Conservation (phyloP, 495 filamentous ascomycete genomes). For the Xylaria venustula region DNA sequence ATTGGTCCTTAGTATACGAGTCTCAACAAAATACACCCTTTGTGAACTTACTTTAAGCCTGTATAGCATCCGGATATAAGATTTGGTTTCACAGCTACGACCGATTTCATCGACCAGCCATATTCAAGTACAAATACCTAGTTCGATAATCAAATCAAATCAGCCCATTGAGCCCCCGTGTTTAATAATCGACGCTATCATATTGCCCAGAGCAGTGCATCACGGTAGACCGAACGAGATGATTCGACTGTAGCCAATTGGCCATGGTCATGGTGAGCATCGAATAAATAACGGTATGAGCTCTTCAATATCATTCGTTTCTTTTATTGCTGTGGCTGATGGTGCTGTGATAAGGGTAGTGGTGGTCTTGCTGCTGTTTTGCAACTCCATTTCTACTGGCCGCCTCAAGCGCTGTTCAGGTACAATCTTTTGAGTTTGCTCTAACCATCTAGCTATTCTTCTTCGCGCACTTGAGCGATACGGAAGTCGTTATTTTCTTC, state of each 20-base stretch:
- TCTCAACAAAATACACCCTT: too few relatives aligned
- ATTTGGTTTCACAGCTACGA: too few relatives aligned
- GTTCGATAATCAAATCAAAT: too few relatives aligned
- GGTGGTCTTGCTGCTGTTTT: background rate
- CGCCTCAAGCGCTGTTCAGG: background rate
- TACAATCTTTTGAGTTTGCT: background rate
- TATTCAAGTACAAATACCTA: too few relatives aligned
- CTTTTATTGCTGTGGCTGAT: too few relatives aligned
- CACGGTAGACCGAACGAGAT: background rate
- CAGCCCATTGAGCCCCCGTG: too few relatives aligned
- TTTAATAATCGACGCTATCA: background rate
- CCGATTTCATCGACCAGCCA: too few relatives aligned
- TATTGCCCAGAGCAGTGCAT: background rate
- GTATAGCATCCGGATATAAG: too few relatives aligned
- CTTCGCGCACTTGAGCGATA: background rate
- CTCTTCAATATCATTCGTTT: too few relatives aligned
- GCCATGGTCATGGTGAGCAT: background rate
- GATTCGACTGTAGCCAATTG: background rate
- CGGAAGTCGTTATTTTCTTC: background rate
- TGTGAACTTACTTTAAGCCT: too few relatives aligned
- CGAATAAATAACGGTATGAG: too few relatives aligned
- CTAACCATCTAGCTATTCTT: background rate
- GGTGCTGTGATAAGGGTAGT: too few relatives aligned
- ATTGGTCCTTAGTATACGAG: background rate
- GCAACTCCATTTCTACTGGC: background rate